These are phyloP conservation scores for Gamsiella multidivaricata DNA, from an alignment of 192 early-diverging fungal species.

Conservation along the genomic window DNA sequence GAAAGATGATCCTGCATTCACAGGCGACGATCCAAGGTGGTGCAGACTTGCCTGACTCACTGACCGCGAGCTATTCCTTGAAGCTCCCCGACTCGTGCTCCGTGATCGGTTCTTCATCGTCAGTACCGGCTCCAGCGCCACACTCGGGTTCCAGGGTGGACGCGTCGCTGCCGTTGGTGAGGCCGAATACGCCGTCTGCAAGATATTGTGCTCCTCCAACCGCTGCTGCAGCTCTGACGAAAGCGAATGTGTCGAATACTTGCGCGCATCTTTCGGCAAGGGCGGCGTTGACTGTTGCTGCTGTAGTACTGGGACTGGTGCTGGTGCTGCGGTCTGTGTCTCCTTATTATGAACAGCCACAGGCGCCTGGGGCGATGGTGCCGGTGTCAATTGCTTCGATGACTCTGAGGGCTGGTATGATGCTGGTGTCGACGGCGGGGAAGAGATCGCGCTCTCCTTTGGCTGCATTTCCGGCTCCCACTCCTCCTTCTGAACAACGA, in stretches of 20 bases:
- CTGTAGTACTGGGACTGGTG: not conserved
- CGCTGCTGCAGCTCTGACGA: conserved; percentile 38
- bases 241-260: not conserved
- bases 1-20: no score
- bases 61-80: conserved; percentile 25
- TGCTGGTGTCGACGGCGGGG: conserved; percentile 27
- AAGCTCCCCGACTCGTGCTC: conserved; percentile 20
- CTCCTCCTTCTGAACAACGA: no score
- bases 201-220: conserved; percentile 38
- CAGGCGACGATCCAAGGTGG: no score
- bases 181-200: conserved; percentile 11
- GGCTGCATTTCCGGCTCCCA: not conserved
- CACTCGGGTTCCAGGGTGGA: conserved; percentile 50
- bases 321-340: conserved; percentile 6
- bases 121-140: conserved; percentile 16
- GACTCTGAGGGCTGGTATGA: not conserved
- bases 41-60: conserved; percentile 39
- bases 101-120: conserved; percentile 6
- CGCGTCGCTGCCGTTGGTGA: conserved; percentile 1
- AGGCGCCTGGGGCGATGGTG: conserved; percentile 16
- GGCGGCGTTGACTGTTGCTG: conserved; percentile 4
- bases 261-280: conserved; percentile 12
- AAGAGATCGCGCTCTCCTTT: conserved; percentile 5
- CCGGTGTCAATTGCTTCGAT: conserved; percentile 28
- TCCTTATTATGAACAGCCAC: conserved; percentile 2